A percentile compares a stretch with the other conserved stretches of the same genome.
These are phyloP conservation scores for Mycena chlorophos DNA, from an alignment of 768 basidiomycete species.

Conservation along the genomic window DNA sequence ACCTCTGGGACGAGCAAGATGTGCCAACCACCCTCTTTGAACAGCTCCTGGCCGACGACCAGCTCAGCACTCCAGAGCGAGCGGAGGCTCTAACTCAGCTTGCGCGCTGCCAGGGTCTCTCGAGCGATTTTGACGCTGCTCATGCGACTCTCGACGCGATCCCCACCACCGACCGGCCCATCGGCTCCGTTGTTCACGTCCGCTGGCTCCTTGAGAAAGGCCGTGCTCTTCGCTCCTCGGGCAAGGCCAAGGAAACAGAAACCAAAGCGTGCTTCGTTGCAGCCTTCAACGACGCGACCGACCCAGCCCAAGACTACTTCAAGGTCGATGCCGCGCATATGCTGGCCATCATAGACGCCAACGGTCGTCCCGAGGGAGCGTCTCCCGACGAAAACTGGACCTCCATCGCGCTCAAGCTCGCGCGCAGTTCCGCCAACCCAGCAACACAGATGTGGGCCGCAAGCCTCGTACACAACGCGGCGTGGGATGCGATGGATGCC, in stretches of 20 bases:
- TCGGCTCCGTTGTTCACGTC: conserved; percentile 2
- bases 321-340: conserved; percentile 20
- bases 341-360: conserved; percentile 16
- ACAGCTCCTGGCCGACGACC: conserved; percentile 4
- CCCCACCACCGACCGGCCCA: conserved; percentile 3
- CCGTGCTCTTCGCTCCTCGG: conserved; percentile 17
- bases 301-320: conserved; percentile 8
- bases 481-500: conserved; percentile 13
- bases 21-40: conserved; percentile 14
- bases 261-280: conserved; percentile 15
- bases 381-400: conserved; percentile 8
- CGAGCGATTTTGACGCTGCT: conserved; percentile 7
- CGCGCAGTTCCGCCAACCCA: conserved; percentile 3
- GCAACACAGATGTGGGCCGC: conserved; percentile 14
- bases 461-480: conserved; percentile 14
- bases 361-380: neutral
- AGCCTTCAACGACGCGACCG: conserved; percentile 16
- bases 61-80: conserved; percentile 11
- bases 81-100: conserved; percentile 17
- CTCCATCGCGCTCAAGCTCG: conserved; percentile 6
- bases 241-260: conserved; percentile 12
- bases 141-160: conserved; percentile 16
- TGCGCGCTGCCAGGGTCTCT: conserved; percentile 19
- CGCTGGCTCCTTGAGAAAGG: conserved; percentile 21
- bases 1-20: conserved; percentile 14